Base-by-base conservation (phyloP, 306 rosid genomes). In the Abrus pulchellus region DNA sequence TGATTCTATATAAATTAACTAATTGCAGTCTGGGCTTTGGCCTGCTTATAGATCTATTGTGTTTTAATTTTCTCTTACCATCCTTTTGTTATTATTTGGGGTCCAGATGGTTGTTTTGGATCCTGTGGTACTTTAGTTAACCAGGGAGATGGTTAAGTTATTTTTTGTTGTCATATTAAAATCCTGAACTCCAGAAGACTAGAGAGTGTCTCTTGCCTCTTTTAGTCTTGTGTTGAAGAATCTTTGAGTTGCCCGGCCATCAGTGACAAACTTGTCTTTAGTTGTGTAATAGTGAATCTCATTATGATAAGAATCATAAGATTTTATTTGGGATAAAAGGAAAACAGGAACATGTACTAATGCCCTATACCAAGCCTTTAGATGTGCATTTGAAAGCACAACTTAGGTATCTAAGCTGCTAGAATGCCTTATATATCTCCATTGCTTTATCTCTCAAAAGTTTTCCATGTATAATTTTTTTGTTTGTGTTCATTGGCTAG, bases 391-490 rank as follows among this genome's bases (percentile, higher is more conserved):
- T 44, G 48, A 44, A 44, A 44, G 48, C 1, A 44, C 36, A 52
- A 40, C 55, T 45, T 59, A 61, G 45, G n/a, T 61, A 28, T 28
- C 44, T 41, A 7, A 36, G 73, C 47, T 11, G 29, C 65, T 64
- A 33, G 20, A 41, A 41, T 49, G 59, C 28, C 52, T 52, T 48
- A 5, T 12, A 50, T 72, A 50, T 56, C 47, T 40, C 47, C 28
- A 50, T 49, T 28, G 53, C 44, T 50, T 72, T 57, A 68, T 59
- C 80, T 55, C 70, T 30, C 38, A 33, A 27, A 57, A 7, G 7
- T 11, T 13, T 43, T 20, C 41, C 5, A 9, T 14, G 3, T 52
- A 29, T 32, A 36, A 72, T 12, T 74, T 74, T 12, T 67, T 6
- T 1, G 34, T 57, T 9, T 6, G 8, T 68, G 52, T 75, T 40